Evolutionary conservation across 805 yeast species (phyloP), one percentile per base, ranked within the genome.

Genomic region (Ogataea ganodermae): DNA sequence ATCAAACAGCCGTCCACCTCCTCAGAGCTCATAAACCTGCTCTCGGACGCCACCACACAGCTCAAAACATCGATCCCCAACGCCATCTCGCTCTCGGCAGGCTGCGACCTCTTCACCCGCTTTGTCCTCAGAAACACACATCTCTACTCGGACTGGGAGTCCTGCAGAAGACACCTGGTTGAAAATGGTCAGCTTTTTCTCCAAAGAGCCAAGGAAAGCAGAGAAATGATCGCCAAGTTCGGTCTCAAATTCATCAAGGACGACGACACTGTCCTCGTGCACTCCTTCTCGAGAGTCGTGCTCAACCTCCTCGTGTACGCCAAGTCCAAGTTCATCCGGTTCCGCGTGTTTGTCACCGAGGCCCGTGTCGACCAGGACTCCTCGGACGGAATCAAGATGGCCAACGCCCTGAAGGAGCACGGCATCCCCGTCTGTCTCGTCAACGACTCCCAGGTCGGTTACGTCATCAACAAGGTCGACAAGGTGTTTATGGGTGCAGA

Each of bases 401-500:
- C 91, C 4, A 71, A 79, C 42, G 62, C 80, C 6, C 73, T 94
- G 41, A 76, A 85, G 57, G 77, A 76, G 41, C 75, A 79, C 16
- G 92, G 88, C 13, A 87, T 94, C 10, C 98, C 98, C 0, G 94
- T 86, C 10, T 83, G 89, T 44, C 75, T 90, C 44, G 87, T 94
- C 42, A 91, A 89, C 14, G 99, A 94, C 64, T 83, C 89, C 45
- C 96, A 96, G 6, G 97, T 92, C 12, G 98, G 98, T 0, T 89
- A 83, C 57, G 89, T 90, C 31, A 83, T 94, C 49, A 91, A 89
- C 65, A 86, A 87, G 65, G 90, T 91, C 12, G 96, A 92, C 70
- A 92, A 94, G 67, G 87, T 94, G 4, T 79, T 94, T 55, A 94
- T 94, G 55, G 99, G 99, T 46, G 99, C 99, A 1, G 99, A 94